Base-by-base conservation (phyloP, 352 stramenopile genomes). In the Peronospora destructor region DNA sequence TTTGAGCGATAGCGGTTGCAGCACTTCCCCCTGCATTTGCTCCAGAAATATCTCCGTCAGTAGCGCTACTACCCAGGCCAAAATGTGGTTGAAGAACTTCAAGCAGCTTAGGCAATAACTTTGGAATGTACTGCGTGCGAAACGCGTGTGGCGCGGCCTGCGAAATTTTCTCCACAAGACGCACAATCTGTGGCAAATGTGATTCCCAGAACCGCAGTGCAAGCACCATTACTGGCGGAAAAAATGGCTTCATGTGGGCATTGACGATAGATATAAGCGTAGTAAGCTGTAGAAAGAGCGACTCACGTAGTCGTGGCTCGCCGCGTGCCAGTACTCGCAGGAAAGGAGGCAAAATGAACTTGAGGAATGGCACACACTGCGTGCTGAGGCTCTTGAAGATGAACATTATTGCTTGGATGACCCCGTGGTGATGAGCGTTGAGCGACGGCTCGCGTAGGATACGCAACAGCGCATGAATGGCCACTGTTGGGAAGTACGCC, bases 351-450 rank as follows among this genome's bases (percentile, higher is more conserved):
- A 99, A 76, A 58, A 99, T 98, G 30, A 95, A 90, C 50, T 94
- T 90, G 16, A 99, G 76, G 58, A 98, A 99, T 5, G 85, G 88
- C 33, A 98, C 92, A 53, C 92, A 98, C 50, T 94, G 85, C 1
- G 93, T 74, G 2, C 91, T 96, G 1, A 99, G 69, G 37, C 84
- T 94, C 58, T 98, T 96, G 77, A 99, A 99, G 49, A 99, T 98
- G 47, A 98, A 98, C 81, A 98, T 98, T 23, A 99, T 92, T 14
- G 96, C 94, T 51, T 99, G 96, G 49, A 98, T 98, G 16, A 98
- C 95, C 50, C 96, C 81, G 19, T 95, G 84, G 61, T 99, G 96
- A 53, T 99, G 93, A 21, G 91, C 87, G 45, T 89, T 90, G 8
- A 99, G 71, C 8, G 91, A 97, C 10, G 88, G 78, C 56, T 99